phyloP scores from a whole-genome alignment of 2,329 filamentous ascomycete species.

The Diaporthe helianthi region DNA sequence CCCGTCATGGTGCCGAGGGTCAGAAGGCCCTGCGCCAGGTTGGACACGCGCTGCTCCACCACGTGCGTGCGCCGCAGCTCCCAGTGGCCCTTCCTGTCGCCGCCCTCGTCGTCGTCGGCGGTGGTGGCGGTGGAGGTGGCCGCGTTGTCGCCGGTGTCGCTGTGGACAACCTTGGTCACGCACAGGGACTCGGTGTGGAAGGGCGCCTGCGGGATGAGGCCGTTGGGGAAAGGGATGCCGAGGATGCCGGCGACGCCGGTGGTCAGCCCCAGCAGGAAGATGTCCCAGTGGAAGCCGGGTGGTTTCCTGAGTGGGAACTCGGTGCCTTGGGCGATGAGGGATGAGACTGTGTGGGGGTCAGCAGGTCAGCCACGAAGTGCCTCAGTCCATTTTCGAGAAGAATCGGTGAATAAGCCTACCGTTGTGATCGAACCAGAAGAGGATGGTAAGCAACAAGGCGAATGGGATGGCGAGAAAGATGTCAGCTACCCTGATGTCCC shows the following conservation, averaged over 20 bases:
- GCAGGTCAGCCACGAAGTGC: conserved; percentile 24
- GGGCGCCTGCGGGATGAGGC: conserved; percentile 82
- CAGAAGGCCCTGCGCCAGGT: conserved; percentile 78
- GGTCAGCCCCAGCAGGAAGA: conserved; percentile 81
- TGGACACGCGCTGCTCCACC: conserved; percentile 81
- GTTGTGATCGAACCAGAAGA: conserved; percentile 93
- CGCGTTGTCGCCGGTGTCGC: conserved; percentile 56
- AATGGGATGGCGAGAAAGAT: conserved; percentile 89
- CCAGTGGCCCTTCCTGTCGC: conserved; percentile 63
- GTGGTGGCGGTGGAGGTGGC: background rate
- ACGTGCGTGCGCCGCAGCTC: conserved; percentile 64
- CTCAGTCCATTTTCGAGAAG: background rate
- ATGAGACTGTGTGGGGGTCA: conserved; percentile 67
- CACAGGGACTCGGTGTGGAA: conserved; percentile 83
- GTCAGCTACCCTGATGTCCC: conserved; percentile 75
- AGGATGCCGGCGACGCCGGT: conserved; percentile 78
- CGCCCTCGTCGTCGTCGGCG: conserved; percentile 58
- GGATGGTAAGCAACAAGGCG: conserved; percentile 78
- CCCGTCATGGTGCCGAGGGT: conserved; percentile 82
- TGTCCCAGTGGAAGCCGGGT: conserved; percentile 85
- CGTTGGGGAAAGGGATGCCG: conserved; percentile 82
- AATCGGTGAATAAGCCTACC: conserved; percentile 55
- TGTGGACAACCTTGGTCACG: conserved; percentile 64
- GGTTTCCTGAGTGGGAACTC: conserved; percentile 83
- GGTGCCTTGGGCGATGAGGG: conserved; percentile 81